A percentile compares a stretch with the other conserved stretches of the same genome.
These are phyloP conservation scores for Omphalotus guepiniiformis DNA, from an alignment of 768 basidiomycete genomes.

Conservation along the genomic window DNA sequence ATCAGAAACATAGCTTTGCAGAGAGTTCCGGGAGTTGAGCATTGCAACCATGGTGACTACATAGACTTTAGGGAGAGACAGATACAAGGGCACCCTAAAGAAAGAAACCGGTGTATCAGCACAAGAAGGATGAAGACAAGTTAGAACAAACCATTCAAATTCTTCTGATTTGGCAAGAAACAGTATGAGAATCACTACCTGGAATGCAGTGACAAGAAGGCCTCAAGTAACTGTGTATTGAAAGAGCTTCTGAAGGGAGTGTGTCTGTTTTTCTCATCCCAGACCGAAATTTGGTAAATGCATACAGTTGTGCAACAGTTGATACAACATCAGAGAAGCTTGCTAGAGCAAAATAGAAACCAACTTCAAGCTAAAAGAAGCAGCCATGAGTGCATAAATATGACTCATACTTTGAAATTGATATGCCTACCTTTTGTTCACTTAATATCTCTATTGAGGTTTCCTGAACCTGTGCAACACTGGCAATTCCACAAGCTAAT, in stretches of 20 bases:
- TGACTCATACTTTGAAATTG: neutral
- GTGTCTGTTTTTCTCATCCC: neutral
- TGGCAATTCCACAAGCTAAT: neutral
- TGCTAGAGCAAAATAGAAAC: neutral
- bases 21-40: neutral
- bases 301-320: neutral
- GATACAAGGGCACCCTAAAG: neutral
- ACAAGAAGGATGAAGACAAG: no score
- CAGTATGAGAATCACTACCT: neutral
- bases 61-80: neutral
- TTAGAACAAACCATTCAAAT: neutral
- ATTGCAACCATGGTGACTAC: neutral
- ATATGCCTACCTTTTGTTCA: no score
- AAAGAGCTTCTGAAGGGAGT: neutral
- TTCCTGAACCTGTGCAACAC: neutral
- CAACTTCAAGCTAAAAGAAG: neutral
- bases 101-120: neutral
- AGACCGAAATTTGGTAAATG: neutral
- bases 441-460: neutral
- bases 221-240: conserved; percentile 2
- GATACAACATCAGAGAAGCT: neutral
- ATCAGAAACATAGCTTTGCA: neutral
- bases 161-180: neutral
- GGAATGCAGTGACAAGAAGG: neutral
- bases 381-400: no score